Base-by-base conservation (phyloP, 805 yeast genomes). In the Jamesozyma hellenica region DNA sequence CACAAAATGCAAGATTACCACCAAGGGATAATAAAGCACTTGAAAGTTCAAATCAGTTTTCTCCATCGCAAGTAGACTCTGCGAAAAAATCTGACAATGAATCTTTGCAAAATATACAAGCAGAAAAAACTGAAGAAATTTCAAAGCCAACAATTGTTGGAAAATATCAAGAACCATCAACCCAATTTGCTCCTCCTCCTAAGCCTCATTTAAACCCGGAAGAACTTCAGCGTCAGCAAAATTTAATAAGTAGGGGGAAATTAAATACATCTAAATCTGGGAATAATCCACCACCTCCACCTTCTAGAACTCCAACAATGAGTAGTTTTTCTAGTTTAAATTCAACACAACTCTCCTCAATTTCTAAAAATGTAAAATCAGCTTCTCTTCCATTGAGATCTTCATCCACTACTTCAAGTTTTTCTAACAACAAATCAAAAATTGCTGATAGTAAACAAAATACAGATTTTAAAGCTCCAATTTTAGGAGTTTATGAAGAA, bases 101-200 rank as follows among this genome's bases (percentile, higher is more conserved):
- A 21, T 8, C 23, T 21, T 5, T 21, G 8, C 5, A 5, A 21
- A 21, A 21, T 21, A 8, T 6, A 8, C 8, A 21, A 21, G 8
- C 23, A 21, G 23, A 5, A 21, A 21, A 21, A 21, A 6, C 23
- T 21, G 23, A 23, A 3, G 37, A 26, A 14, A n/a, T 16, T 25
- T 18, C 36, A 8, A 34, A 15, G 10, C 19, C 25, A 16, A 53
- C 59, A 13, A 54, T 68, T 32, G 52, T 68, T 3, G 70, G 69
- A 0, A 49, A 27, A 11, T 48, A 45, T 32, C 39, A 40, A 11
- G 47, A 44, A 15, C 41, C 42, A 21, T 57, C 26, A 54, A 66
- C 39, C 45, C 61, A 11, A 30, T 61, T 58, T 39, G 65, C 68
- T 4, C 71, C 74, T 15, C 75, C 75, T 3, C 56, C 67, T 53